These are phyloP conservation scores for Chloromonas sp. DNA, from an alignment of 163 green algal genomes.

Conservation along the genomic window DNA sequence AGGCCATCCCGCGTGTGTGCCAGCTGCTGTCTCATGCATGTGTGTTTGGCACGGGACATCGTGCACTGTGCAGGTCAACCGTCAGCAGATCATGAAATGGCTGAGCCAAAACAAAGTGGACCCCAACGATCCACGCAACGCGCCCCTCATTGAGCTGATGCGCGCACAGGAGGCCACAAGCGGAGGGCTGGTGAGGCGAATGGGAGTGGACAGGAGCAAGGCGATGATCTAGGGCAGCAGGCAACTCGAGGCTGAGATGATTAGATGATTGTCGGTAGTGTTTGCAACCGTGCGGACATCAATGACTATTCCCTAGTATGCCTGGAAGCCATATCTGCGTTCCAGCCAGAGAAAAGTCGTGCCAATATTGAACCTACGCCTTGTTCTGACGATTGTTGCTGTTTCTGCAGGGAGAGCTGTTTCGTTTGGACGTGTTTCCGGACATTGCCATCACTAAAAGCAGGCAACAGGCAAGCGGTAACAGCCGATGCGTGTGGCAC, in stretches of 20 bases:
- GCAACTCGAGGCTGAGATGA: no score
- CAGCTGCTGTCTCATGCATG: no score
- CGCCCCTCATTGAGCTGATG: constrained; percentile 49
- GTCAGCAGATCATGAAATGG: constrained; percentile 35
- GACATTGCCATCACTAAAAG: constrained; percentile 27
- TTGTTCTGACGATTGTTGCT: no score
- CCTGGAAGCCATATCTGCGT: no score
- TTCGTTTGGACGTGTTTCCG: constrained; percentile 34
- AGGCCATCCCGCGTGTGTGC: no score
- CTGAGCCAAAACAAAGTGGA: constrained; percentile 40
- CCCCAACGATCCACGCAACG: constrained; percentile 57
- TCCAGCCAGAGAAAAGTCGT: no score
- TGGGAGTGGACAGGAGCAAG: not conserved
- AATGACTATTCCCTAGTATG: no score
- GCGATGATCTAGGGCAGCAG: no score
- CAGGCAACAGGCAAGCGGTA: constrained; percentile 1
- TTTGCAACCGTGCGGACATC: no score
- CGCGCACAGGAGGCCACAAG: constrained; percentile 35
- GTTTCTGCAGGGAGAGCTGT: constrained; percentile 21
- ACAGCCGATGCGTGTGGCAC: not conserved
- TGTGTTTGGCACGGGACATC: no score
- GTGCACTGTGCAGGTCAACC: constrained; percentile 20
- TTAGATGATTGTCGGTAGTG: no score
- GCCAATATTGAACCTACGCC: no score
- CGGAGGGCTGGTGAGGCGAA: constrained; percentile 4